These are phyloP conservation scores for Penicillium manginii DNA, from an alignment of 495 filamentous ascomycete species.

Conservation along the genomic window DNA sequence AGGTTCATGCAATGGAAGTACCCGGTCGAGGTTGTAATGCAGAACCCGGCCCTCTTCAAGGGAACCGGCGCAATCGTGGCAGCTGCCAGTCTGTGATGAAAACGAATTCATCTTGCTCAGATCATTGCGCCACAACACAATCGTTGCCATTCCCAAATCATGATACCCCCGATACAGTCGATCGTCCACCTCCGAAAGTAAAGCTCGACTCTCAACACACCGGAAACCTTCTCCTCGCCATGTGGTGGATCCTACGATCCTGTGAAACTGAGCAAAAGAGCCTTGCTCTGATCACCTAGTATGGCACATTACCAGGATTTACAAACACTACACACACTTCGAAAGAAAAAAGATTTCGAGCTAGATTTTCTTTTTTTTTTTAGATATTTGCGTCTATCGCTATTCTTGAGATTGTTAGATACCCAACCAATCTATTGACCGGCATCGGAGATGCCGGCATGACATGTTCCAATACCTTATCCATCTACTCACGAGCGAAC, in stretches of 20 bases:
- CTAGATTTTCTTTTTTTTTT: neutral
- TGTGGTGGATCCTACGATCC: neutral
- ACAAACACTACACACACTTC: neutral
- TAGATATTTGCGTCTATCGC: neutral
- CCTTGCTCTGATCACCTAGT: neutral
- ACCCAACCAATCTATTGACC: slow-evolving; percentile 2
- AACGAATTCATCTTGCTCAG: neutral
- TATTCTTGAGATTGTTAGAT: slow-evolving; percentile 1
- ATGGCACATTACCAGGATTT: neutral
- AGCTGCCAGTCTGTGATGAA: slow-evolving; percentile 66
- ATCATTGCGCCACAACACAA: neutral
- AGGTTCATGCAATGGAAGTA: slow-evolving; percentile 81
- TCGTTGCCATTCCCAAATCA: slow-evolving; percentile 1
- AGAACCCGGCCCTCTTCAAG: slow-evolving; percentile 61
- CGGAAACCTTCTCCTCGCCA: neutral
- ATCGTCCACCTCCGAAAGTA: neutral
- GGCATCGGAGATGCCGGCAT: neutral
- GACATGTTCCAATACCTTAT: neutral
- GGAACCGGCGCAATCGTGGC: slow-evolving; percentile 70
- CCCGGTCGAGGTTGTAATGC: slow-evolving; percentile 65
- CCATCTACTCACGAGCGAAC: neutral
- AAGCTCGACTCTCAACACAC: neutral
- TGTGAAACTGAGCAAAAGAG: neutral
- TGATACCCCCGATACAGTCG: slow-evolving; percentile 1
- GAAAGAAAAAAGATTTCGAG: neutral